phyloP scores from a whole-genome alignment of 768 basidiomycete species.

The Russula compacta region DNA sequence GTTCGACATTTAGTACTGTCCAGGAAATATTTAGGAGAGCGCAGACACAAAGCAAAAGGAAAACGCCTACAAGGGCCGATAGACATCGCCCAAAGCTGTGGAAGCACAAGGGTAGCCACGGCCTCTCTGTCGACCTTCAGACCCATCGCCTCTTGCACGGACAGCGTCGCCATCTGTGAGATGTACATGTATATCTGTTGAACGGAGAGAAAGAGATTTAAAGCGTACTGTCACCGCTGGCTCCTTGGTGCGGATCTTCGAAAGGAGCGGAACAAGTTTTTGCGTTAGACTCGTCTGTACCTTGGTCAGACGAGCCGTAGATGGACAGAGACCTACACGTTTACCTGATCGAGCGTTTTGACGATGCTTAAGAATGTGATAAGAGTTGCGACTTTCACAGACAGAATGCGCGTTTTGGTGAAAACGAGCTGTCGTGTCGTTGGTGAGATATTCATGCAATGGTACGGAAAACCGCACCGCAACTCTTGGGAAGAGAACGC shows the following conservation, averaged over 20 bases:
- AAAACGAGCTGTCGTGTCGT: conserved; percentile 63
- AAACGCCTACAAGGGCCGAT: conserved; percentile 68
- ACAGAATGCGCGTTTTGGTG: conserved; percentile 80
- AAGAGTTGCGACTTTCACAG: conserved; percentile 86
- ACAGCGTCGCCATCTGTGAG: conserved; percentile 71
- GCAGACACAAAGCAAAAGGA: conserved; percentile 4
- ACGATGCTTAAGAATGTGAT: conserved; percentile 81
- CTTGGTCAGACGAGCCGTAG: background rate
- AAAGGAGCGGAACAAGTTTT: conserved; percentile 87
- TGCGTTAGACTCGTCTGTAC: conserved; percentile 76
- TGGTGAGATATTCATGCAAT: background rate
- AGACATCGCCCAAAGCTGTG: conserved; percentile 85
- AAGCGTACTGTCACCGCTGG: conserved; percentile 81
- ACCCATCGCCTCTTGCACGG: conserved; percentile 95
- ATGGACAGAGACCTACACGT: conserved; percentile 8
- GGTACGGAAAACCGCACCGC: conserved; percentile 49
- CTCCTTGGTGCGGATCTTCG: conserved; percentile 94
- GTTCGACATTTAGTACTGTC: conserved; percentile 67
- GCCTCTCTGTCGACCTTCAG: conserved; percentile 90
- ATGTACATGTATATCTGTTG: background rate
- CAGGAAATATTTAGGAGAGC: background rate
- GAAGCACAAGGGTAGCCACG: conserved; percentile 48
- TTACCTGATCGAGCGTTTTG: conserved; percentile 79
- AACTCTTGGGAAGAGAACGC: conserved; percentile 82
- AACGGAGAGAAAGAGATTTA: background rate